Evolutionary conservation across 2,329 filamentous ascomycete genomes (phyloP), one percentile per base, ranked within the genome.

Genomic region (Aspergillus brunneoviolaceus): DNA sequence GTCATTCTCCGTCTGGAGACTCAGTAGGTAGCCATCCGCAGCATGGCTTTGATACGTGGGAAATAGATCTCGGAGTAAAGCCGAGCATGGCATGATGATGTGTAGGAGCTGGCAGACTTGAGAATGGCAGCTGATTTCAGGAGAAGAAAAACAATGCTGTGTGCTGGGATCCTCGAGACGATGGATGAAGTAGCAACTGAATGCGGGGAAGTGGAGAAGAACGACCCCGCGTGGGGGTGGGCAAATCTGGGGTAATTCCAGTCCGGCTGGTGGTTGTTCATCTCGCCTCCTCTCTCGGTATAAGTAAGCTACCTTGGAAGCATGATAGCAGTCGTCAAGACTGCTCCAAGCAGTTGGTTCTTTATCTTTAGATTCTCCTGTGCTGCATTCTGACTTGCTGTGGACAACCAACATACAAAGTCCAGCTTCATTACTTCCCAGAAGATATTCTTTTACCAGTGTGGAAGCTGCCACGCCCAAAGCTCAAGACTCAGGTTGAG

Each of bases 131-230:
- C 33, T 19, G 14, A 45, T 16, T 45, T 10, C 5, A n/a, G 39
- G 5, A 16, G 39, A 25, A 48, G 5, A 48, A 25, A 7, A 25
- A 21, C n/a, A n/a, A 11, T 19, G 21, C 10, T 5, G 23, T 21
- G 14, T 23, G 33, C 25, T 45, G 51, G 42, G 23, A 21, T 49
- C 42, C 11, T 55, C 11, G n/a, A 55, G n/a, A 31, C 6, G 7
- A 21, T 45, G 31, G 10, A 42, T 16, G 51, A 29, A 10, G 23
- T 21, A 48, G 31, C 16, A 42, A 19, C 19, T 19, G 19, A 19
- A 55, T 29, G 53, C 53, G 53, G 42, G 31, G 53, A 55, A 55
- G 53, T 55, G 45, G 53, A 55, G 39, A 14, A 14, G 48, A n/a
- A 31, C 4, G 27, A 48, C 53, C 53, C 42, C 42, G 53, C 53